These are phyloP conservation scores for Sporodiniella umbellata DNA, from an alignment of 371 early-diverging fungal species.

Conservation along the genomic window DNA sequence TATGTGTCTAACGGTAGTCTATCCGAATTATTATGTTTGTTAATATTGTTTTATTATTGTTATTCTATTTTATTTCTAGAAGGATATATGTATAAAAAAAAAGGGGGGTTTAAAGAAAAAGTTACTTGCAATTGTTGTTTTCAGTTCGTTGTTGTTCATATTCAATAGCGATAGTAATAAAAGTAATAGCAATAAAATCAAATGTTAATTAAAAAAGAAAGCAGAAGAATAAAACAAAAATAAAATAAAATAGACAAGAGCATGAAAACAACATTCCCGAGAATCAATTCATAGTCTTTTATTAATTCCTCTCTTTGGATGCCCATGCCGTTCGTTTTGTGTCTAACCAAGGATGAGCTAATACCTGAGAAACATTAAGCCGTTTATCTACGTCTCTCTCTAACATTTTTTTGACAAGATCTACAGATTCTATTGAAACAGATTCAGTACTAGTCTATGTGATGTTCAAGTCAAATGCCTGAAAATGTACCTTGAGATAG, in stretches of 20 bases:
- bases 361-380: slow-evolving; percentile 50
- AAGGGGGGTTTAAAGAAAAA: background rate
- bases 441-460: too few relatives aligned
- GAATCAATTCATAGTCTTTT: background rate
- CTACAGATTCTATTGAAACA: slow-evolving; percentile 40
- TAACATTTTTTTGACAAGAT: slow-evolving; percentile 54
- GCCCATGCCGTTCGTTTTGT: background rate
- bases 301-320: background rate
- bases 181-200: too few relatives aligned
- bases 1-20: slow-evolving; percentile 10
- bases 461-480: too few relatives aligned
- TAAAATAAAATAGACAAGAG: slow-evolving; percentile 1
- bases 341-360: slow-evolving; percentile 37
- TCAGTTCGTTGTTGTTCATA: background rate
- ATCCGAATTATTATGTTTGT: background rate
- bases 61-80: too few relatives aligned
- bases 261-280: slow-evolving; percentile 25
- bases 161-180: too few relatives aligned
- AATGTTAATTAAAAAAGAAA: too few relatives aligned
- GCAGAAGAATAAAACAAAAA: too few relatives aligned
- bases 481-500: slow-evolving; percentile 18
- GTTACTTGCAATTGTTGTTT: slow-evolving; percentile 8
- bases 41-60: too few relatives aligned
- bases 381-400: slow-evolving; percentile 50
- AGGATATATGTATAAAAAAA: background rate